Evolutionary conservation across 140 eudicot species (phyloP).

Genomic region (Artemisia princeps): DNA sequence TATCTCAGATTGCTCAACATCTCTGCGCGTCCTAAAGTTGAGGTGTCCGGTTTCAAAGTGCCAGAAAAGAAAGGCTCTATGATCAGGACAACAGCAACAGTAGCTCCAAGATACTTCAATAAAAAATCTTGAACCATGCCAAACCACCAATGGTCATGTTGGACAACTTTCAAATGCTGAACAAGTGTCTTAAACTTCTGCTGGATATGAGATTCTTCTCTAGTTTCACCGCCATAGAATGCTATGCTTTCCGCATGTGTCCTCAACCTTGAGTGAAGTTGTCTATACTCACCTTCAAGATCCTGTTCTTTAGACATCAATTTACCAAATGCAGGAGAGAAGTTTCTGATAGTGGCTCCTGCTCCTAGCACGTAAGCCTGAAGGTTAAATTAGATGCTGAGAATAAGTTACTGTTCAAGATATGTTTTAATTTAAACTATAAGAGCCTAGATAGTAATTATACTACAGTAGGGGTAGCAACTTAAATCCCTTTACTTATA

Average conservation of each 20-base stretch:
- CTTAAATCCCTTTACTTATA: background rate
- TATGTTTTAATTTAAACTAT: background rate
- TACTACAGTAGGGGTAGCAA: background rate
- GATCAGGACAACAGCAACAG: slow-evolving; percentile 91
- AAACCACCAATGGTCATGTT: slow-evolving; percentile 98
- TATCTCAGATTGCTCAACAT: slow-evolving; percentile 97
- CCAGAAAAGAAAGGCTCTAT: slow-evolving; percentile 99
- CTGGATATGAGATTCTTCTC: slow-evolving; percentile 95
- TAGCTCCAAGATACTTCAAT: slow-evolving; percentile 96
- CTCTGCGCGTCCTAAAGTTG: slow-evolving; percentile 94
- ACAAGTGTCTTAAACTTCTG: slow-evolving; percentile 68
- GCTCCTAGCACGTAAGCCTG: slow-evolving; percentile 98
- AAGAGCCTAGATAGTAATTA: slow-evolving; percentile 6
- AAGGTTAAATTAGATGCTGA: slow-evolving; percentile 19
- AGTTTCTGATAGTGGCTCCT: slow-evolving; percentile 77
- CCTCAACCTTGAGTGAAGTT: slow-evolving; percentile 90
- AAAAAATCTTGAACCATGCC: slow-evolving; percentile 98
- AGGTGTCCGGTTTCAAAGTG: slow-evolving; percentile 73
- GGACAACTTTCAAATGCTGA: slow-evolving; percentile 69
- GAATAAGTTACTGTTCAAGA: slow-evolving; percentile 11
- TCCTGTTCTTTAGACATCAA: slow-evolving; percentile 91
- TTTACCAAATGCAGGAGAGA: slow-evolving; percentile 92
- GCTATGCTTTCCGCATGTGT: slow-evolving; percentile 98
- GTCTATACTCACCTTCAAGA: slow-evolving; percentile 92
- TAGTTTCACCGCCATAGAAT: slow-evolving; percentile 87